These are phyloP conservation scores for Echeveria elegans DNA, from an alignment of 164 flowering plant genomes.

Conservation along the genomic window DNA sequence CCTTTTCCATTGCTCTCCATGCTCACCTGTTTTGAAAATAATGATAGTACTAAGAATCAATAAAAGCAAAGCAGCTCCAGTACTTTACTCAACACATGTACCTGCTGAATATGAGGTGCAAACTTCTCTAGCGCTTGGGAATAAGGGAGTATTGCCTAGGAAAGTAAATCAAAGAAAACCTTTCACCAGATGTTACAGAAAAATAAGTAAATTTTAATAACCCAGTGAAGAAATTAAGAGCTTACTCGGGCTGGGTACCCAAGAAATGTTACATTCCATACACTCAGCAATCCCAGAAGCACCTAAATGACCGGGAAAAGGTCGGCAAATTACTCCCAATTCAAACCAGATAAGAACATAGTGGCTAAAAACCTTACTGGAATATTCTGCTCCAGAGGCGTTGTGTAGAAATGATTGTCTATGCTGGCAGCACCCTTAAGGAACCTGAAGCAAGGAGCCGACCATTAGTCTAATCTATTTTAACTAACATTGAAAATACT, in stretches of 20 bases:
- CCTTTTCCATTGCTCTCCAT: slow-evolving; percentile 99
- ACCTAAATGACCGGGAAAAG: slow-evolving; percentile 39
- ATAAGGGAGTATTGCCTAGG: slow-evolving; percentile 93
- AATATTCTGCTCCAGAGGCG: slow-evolving; percentile 76
- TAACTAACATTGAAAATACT: no score
- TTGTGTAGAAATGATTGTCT: slow-evolving; percentile 68
- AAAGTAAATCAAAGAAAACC: not conserved
- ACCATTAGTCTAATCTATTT: no score
- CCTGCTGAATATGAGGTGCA: slow-evolving; percentile 99
- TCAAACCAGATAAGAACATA: not conserved
- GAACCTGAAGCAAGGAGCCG: slow-evolving; percentile 43
- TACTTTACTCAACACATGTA: slow-evolving; percentile 1
- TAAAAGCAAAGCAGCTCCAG: not conserved
- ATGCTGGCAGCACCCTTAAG: slow-evolving; percentile 86
- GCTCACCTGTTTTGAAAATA: slow-evolving; percentile 56
- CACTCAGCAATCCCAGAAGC: slow-evolving; percentile 78
- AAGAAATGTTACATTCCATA: slow-evolving; percentile 93
- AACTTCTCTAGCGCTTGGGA: slow-evolving; percentile 90
- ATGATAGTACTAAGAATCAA: not conserved
- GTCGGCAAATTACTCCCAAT: not conserved
- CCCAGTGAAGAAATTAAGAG: slow-evolving; percentile 8
- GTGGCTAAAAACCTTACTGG: slow-evolving; percentile 37
- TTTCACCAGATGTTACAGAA: not conserved
- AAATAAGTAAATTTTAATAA: not conserved
- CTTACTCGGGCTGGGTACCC: slow-evolving; percentile 95